Conservation (phyloP, 129 eudicot species). For the Flaveria sonorensis region DNA sequence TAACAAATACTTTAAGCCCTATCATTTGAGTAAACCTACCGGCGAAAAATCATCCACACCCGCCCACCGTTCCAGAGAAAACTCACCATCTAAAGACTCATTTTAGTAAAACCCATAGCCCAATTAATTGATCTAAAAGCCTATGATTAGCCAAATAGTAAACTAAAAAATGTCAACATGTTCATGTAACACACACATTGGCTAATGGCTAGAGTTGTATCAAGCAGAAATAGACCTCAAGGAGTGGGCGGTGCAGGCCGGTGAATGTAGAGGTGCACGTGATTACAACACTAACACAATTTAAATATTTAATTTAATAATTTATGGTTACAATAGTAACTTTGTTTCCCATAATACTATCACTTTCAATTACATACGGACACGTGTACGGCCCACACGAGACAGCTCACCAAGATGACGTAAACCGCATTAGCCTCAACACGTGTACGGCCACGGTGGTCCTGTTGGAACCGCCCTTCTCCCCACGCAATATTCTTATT, state of each 20-base stretch:
- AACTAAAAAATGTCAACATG: too few relatives aligned
- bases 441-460: conserved; percentile 17
- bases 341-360: conserved; percentile 3
- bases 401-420: background rate
- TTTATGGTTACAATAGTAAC: conserved; percentile 5
- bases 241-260: conserved; percentile 44
- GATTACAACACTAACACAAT: conserved; percentile 18
- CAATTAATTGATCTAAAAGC: too few relatives aligned
- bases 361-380: background rate
- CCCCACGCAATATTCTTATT: conserved; percentile 23
- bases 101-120: too few relatives aligned
- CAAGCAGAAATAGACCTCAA: background rate
- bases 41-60: too few relatives aligned
- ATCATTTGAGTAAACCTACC: too few relatives aligned
- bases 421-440: background rate
- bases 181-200: too few relatives aligned
- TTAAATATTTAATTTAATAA: too few relatives aligned
- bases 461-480: conserved; percentile 13
- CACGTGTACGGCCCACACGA: conserved; percentile 31
- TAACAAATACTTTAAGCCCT: too few relatives aligned
- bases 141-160: too few relatives aligned
- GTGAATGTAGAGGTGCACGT: conserved; percentile 35
- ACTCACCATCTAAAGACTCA: too few relatives aligned
- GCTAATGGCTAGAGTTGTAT: too few relatives aligned
- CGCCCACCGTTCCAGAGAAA: too few relatives aligned